Percentiles rank a stretch among this genome's conserved stretches.
phyloP scores from a whole-genome alignment of 345 rosid genomes.

The Anastatica hierochuntica region DNA sequence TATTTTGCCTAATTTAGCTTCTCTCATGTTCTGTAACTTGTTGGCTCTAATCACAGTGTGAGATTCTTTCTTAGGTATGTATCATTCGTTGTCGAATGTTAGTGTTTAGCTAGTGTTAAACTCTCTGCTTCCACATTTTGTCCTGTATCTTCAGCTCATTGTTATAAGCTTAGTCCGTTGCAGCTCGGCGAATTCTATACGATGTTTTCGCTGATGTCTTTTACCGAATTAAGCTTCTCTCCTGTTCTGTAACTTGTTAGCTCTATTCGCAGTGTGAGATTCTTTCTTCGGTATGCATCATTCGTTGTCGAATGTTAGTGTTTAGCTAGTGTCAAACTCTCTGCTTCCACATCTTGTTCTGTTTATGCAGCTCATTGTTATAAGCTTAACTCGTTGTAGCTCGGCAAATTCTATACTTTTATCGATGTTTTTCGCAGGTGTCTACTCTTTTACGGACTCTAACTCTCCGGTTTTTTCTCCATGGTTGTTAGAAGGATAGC shows the following conservation, averaged over 20 bases:
- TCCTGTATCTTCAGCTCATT: not conserved
- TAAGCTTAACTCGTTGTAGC: not conserved
- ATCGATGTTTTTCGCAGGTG: not conserved
- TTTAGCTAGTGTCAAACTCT: too few species aligned
- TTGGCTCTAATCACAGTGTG: not conserved
- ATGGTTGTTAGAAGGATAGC: constrained; percentile 66
- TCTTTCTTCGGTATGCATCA: not conserved
- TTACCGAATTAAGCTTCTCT: not conserved
- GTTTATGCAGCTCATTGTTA: not conserved
- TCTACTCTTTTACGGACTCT: not conserved
- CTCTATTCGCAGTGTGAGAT: not conserved
- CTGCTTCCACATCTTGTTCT: too few species aligned
- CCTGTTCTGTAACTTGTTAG: not conserved
- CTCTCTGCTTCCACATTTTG: too few species aligned
- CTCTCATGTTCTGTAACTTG: not conserved
- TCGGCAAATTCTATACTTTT: too few species aligned
- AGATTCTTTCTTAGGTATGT: not conserved
- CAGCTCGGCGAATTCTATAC: too few species aligned
- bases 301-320: not conserved
- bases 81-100: not conserved
- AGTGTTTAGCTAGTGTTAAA: too few species aligned
- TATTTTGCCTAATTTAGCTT: not conserved
- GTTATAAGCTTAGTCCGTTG: not conserved
- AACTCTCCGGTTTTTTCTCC: not conserved
- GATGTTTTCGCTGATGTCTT: too few species aligned